phyloP scores from a whole-genome alignment of 1,284 basidiomycete species.

The Cryptococcus sp. region DNA sequence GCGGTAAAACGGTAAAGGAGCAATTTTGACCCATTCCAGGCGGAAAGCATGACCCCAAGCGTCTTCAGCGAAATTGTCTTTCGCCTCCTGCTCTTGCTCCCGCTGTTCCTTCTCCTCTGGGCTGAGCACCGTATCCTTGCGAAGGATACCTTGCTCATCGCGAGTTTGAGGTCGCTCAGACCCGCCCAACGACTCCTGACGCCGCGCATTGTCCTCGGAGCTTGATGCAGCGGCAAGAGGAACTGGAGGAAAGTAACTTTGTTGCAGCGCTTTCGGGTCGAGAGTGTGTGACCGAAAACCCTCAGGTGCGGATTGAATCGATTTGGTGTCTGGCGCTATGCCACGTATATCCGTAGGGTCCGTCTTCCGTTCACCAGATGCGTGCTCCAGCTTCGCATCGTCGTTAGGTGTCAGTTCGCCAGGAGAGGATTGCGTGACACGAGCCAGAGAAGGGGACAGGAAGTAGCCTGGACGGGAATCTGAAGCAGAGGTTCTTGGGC shows the following conservation, averaged over 20 bases:
- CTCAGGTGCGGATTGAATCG: slow-evolving; percentile 18
- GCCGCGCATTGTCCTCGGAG: slow-evolving; percentile 14
- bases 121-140: slow-evolving; percentile 39
- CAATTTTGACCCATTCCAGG: slow-evolving; percentile 79
- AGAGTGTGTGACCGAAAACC: slow-evolving; percentile 29
- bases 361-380: slow-evolving; percentile 23
- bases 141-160: slow-evolving; percentile 35
- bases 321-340: slow-evolving; percentile 9
- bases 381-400: slow-evolving; percentile 26
- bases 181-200: slow-evolving; percentile 23
- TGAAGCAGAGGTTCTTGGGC: slow-evolving; percentile 3
- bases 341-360: slow-evolving; percentile 26
- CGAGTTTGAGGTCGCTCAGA: slow-evolving; percentile 18
- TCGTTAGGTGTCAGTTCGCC: slow-evolving; percentile 41
- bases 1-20: slow-evolving; percentile 72
- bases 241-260: slow-evolving; percentile 21
- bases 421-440: slow-evolving; percentile 37
- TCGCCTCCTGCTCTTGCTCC: slow-evolving; percentile 8
- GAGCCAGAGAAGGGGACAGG: slow-evolving; percentile 24
- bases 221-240: slow-evolving; percentile 10
- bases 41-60: slow-evolving; percentile 72
- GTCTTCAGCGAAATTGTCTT: slow-evolving; percentile 29
- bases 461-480: slow-evolving; percentile 15
- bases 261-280: slow-evolving; percentile 36
- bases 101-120: slow-evolving; percentile 15